Conservation (phyloP, 1,284 basidiomycete genomes). For the Earliella scabrosa region DNA sequence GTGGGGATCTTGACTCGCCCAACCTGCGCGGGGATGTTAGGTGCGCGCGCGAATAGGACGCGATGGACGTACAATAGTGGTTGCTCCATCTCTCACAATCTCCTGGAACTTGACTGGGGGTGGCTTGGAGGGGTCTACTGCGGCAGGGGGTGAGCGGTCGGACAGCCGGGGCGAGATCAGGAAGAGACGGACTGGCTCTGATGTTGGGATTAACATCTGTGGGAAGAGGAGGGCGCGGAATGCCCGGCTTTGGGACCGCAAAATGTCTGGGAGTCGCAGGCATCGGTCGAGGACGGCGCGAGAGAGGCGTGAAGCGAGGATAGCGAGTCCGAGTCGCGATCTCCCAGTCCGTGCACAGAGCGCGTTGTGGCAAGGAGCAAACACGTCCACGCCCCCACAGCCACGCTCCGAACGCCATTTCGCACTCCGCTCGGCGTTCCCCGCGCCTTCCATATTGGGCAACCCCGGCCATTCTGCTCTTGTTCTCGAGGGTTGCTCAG, state of each 20-base stretch:
- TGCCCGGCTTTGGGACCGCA: slow-evolving; percentile 21
- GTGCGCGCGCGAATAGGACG: slow-evolving; percentile 6
- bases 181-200: slow-evolving; percentile 39
- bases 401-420: slow-evolving; percentile 12
- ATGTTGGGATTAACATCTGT: slow-evolving; percentile 44
- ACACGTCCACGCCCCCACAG: slow-evolving; percentile 13
- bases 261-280: slow-evolving; percentile 17
- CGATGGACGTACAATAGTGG: slow-evolving; percentile 58
- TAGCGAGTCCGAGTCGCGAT: slow-evolving; percentile 21
- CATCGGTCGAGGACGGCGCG: slow-evolving; percentile 16
- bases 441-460: neutral
- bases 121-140: slow-evolving; percentile 37
- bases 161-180: slow-evolving; percentile 24
- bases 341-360: slow-evolving; percentile 15
- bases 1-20: slow-evolving; percentile 95
- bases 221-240: slow-evolving; percentile 44
- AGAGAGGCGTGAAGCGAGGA: slow-evolving; percentile 5
- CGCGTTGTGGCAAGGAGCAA: slow-evolving; percentile 22
- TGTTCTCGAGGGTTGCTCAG: too few species aligned
- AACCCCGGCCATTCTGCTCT: too few species aligned
- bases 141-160: slow-evolving; percentile 14
- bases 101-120: slow-evolving; percentile 71
- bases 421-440: slow-evolving; percentile 21
- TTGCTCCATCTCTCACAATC: slow-evolving; percentile 65
- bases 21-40: slow-evolving; percentile 50